Evolutionary conservation across 1,139 yeast genomes (phyloP).

Genomic region (Pichia sp.): DNA sequence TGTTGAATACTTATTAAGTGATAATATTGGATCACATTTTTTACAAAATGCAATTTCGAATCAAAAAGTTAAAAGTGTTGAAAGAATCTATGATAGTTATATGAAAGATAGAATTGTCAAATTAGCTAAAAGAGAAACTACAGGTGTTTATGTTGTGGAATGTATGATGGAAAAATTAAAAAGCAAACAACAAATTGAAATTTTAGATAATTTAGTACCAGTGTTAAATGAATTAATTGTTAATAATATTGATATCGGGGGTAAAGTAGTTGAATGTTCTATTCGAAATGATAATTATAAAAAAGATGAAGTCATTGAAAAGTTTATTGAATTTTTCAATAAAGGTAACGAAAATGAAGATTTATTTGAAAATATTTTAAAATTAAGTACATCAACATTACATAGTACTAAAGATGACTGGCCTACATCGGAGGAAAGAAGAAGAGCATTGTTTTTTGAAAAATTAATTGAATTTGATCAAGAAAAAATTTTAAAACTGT

Average conservation of each 20-base stretch:
- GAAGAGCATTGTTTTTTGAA: constrained; percentile 69
- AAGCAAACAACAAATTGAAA: constrained; percentile 50
- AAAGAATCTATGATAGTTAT: constrained; percentile 62
- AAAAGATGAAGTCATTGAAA: constrained; percentile 58
- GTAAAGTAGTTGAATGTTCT: constrained; percentile 64
- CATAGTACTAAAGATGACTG: constrained; percentile 82
- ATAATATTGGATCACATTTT: constrained; percentile 88
- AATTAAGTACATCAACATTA: constrained; percentile 61
- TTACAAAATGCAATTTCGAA: constrained; percentile 63
- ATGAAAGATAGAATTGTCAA: constrained; percentile 70
- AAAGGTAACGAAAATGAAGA: constrained; percentile 39
- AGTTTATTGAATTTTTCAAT: constrained; percentile 39
- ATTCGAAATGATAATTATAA: constrained; percentile 51
- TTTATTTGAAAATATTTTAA: constrained; percentile 62
- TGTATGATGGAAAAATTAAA: constrained; percentile 56
- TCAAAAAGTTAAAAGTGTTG: constrained; percentile 62
- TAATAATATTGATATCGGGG: constrained; percentile 66
- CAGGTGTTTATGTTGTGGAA: constrained; percentile 81
- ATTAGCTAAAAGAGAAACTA: constrained; percentile 69
- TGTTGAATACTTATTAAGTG: constrained; percentile 77
- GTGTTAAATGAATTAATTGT: constrained; percentile 56
- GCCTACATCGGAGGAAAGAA: constrained; percentile 88
- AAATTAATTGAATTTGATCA: constrained; percentile 59
- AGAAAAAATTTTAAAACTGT: constrained; percentile 47
- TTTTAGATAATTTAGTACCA: constrained; percentile 66